A percentile compares a stretch with the other conserved stretches of the same genome.
phyloP scores from a whole-genome alignment of 768 basidiomycete species.

The Crucibulum laeve region DNA sequence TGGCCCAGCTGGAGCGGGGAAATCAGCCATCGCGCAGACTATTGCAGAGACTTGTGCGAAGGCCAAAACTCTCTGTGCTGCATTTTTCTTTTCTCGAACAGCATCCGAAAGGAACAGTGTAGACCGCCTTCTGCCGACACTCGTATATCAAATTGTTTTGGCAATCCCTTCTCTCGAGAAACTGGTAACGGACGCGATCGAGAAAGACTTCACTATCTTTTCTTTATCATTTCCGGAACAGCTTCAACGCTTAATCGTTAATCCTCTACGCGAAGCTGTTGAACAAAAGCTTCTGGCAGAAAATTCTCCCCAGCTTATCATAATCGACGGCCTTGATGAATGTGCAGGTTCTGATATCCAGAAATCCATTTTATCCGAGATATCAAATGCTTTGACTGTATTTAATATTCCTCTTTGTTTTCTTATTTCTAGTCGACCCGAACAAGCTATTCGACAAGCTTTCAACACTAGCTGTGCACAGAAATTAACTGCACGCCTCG shows the following conservation, averaged over 20 bases:
- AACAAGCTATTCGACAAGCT: slow-evolving; percentile 11
- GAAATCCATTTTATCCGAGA: slow-evolving; percentile 7
- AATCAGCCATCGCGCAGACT: slow-evolving; percentile 23
- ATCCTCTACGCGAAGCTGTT: too few relatives aligned
- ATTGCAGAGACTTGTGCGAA: slow-evolving; percentile 14
- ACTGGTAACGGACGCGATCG: slow-evolving; percentile 6
- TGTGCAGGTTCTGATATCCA: slow-evolving; percentile 10
- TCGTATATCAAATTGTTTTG: slow-evolving; percentile 16
- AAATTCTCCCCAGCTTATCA: too few relatives aligned
- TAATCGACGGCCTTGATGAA: too few relatives aligned
- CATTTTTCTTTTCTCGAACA: slow-evolving; percentile 15
- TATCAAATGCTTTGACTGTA: slow-evolving; percentile 2
- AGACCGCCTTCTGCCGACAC: slow-evolving; percentile 11
- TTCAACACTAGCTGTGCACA: slow-evolving; percentile 3
- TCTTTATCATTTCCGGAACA: slow-evolving; percentile 23
- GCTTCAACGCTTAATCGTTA: too few relatives aligned
- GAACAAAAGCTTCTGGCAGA: too few relatives aligned
- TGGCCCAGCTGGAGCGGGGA: slow-evolving; percentile 23
- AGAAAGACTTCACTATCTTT: slow-evolving; percentile 5
- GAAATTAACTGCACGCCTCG: slow-evolving; percentile 1
- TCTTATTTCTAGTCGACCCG: slow-evolving; percentile 22
- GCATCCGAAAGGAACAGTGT: slow-evolving; percentile 1
- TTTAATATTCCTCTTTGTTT: slow-evolving; percentile 17
- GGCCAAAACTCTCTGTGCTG: slow-evolving; percentile 7
- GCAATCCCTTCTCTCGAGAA: neutral